A percentile compares a stretch with the other conserved stretches of the same genome.
These are phyloP conservation scores for Cystoisospora suis DNA, from an alignment of 169 alveolate species.

Conservation along the genomic window DNA sequence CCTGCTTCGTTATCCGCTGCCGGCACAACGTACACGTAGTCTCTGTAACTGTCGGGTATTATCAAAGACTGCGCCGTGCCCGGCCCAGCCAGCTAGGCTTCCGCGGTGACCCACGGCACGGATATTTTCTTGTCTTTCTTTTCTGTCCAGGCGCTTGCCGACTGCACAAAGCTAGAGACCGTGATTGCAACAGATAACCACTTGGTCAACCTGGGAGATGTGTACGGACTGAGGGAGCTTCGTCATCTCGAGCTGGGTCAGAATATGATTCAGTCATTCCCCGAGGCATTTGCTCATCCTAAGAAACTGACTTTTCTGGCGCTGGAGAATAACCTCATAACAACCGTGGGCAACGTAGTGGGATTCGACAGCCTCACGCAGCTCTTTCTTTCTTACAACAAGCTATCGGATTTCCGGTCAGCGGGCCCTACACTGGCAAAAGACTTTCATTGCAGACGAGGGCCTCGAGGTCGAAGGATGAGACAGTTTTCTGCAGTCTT, in stretches of 20 bases:
- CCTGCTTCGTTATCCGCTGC: too few species aligned
- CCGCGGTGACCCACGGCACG: too few species aligned
- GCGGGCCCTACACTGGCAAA: neutral
- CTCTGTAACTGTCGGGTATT: too few species aligned
- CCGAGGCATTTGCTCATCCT: neutral
- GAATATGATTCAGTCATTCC: neutral
- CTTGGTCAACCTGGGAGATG: neutral
- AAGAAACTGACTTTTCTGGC: neutral
- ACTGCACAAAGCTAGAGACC: slow-evolving; percentile 1
- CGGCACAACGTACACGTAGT: too few species aligned
- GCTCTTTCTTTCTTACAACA: neutral
- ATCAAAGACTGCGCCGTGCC: too few species aligned
- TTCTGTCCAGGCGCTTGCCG: neutral
- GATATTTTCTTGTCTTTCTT: too few species aligned
- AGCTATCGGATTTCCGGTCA: slow-evolving; percentile 25
- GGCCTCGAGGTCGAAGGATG: too few species aligned
- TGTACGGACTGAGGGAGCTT: slow-evolving; percentile 13
- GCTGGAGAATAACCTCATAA: neutral
- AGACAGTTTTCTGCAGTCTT: too few species aligned
- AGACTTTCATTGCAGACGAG: too few species aligned
- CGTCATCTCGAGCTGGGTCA: slow-evolving; percentile 25
- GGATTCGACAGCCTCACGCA: slow-evolving; percentile 5
- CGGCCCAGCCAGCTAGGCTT: too few species aligned
- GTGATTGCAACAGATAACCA: slow-evolving; percentile 10
- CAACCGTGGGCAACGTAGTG: neutral